A percentile compares a stretch with the other conserved stretches of the same genome.
Evolutionary conservation across 176 grass and related monocot genomes (phyloP).

Genomic region (Luzula sylvatica): DNA sequence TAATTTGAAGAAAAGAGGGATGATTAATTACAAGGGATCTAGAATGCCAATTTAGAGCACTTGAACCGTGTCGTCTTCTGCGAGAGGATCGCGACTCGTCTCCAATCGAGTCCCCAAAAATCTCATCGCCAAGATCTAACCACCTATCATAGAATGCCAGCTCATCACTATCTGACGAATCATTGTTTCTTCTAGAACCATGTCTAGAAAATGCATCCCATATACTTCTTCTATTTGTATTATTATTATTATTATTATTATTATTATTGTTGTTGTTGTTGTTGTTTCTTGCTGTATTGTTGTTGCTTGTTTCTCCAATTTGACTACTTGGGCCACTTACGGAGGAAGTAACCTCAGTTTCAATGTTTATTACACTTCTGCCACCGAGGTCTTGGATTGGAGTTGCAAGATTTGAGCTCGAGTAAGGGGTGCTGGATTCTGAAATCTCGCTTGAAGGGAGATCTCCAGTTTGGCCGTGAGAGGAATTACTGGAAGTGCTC

Average conservation of each 20-base stretch:
- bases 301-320: slow-evolving; percentile 27
- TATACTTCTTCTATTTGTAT: slow-evolving; percentile 52
- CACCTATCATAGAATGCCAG: slow-evolving; percentile 68
- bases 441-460: slow-evolving; percentile 35
- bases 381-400: slow-evolving; percentile 30
- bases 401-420: slow-evolving; percentile 23
- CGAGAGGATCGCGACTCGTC: slow-evolving; percentile 53
- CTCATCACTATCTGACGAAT: slow-evolving; percentile 38
- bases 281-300: slow-evolving; percentile 34
- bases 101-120: slow-evolving; percentile 48
- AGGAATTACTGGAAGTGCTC: slow-evolving; percentile 27
- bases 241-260: background rate
- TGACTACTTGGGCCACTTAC: slow-evolving; percentile 26
- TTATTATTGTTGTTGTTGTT: too few species aligned
- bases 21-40: slow-evolving; percentile 61
- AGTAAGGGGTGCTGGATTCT: slow-evolving; percentile 31
- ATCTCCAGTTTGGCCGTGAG: slow-evolving; percentile 18
- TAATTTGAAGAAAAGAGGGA: slow-evolving; percentile 14
- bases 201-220: slow-evolving; percentile 83
- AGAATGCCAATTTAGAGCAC: slow-evolving; percentile 75
- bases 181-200: slow-evolving; percentile 45
- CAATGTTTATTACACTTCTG: slow-evolving; percentile 63
- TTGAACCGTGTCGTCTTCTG: slow-evolving; percentile 53
- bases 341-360: slow-evolving; percentile 52
- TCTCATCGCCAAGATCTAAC: slow-evolving; percentile 58